A percentile compares a stretch with the other conserved stretches of the same genome.
Conservation (phyloP, 2,329 filamentous ascomycete species). For the Clonostachys chloroleuca region DNA sequence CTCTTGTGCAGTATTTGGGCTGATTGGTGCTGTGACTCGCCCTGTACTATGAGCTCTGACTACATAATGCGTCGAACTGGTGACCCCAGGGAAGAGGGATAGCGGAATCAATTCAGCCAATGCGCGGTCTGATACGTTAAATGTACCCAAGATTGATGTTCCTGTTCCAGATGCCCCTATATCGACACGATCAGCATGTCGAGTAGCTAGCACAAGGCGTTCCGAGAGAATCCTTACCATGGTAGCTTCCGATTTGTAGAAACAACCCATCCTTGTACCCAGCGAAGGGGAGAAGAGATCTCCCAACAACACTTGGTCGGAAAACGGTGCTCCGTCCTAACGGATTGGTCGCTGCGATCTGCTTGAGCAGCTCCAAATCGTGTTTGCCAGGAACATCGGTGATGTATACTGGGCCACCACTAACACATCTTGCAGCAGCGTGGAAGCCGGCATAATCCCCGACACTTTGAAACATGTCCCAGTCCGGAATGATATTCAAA, state of each 20-base stretch:
- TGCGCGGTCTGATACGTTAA: conserved; percentile 67
- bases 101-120: conserved; percentile 69
- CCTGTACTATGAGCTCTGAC: conserved; percentile 69
- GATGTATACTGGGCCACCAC: conserved; percentile 90
- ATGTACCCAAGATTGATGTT: conserved; percentile 74
- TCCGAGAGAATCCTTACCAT: conserved; percentile 40
- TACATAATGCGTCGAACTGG: conserved; percentile 57
- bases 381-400: conserved; percentile 86
- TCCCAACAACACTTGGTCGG: conserved; percentile 70
- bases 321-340: conserved; percentile 75
- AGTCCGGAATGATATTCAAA: conserved; percentile 82
- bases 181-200: background rate
- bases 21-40: conserved; percentile 48
- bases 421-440: conserved; percentile 83
- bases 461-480: conserved; percentile 66
- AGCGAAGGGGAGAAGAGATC: conserved; percentile 68
- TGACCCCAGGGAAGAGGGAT: conserved; percentile 67
- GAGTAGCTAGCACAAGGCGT: background rate
- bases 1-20: conserved; percentile 25
- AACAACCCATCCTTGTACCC: conserved; percentile 69
- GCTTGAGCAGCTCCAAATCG: conserved; percentile 66
- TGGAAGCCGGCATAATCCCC: conserved; percentile 76
- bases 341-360: conserved; percentile 75
- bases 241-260: conserved; percentile 75
- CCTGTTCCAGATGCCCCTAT: conserved; percentile 55